Evolutionary conservation across 495 filamentous ascomycete species (phyloP).

Genomic region (Lophium mytilinum): DNA sequence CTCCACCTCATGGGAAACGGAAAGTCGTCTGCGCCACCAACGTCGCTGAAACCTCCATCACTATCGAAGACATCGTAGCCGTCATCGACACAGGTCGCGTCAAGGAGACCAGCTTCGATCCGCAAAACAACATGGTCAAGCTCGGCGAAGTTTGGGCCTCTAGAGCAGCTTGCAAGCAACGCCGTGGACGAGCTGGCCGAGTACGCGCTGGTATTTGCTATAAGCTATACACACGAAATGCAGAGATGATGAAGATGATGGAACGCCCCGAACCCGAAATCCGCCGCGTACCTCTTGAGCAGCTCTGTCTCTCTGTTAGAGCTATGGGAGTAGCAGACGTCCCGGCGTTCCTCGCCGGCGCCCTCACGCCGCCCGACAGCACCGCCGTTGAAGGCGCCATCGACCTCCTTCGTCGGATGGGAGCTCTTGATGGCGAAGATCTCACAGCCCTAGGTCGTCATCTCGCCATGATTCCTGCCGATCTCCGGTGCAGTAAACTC

Average conservation of each 20-base stretch:
- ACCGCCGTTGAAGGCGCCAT: slow-evolving; percentile 81
- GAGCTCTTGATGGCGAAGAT: slow-evolving; percentile 74
- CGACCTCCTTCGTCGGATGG: slow-evolving; percentile 68
- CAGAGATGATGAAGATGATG: slow-evolving; percentile 72
- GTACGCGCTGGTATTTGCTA: slow-evolving; percentile 88
- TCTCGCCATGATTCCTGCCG: slow-evolving; percentile 87
- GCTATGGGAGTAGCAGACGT: slow-evolving; percentile 88
- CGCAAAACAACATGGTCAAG: slow-evolving; percentile 86
- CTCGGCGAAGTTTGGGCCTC: slow-evolving; percentile 95
- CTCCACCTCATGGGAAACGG: slow-evolving; percentile 65
- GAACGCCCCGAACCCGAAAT: slow-evolving; percentile 91
- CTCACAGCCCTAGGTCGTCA: slow-evolving; percentile 87
- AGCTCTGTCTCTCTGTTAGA: slow-evolving; percentile 86
- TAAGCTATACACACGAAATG: slow-evolving; percentile 83
- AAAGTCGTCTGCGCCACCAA: slow-evolving; percentile 95
- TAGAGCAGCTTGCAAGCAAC: slow-evolving; percentile 87
- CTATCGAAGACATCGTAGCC: slow-evolving; percentile 92
- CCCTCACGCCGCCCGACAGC: slow-evolving; percentile 78
- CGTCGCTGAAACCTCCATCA: slow-evolving; percentile 96
- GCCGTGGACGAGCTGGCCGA: slow-evolving; percentile 89
- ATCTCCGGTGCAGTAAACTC: slow-evolving; percentile 85
- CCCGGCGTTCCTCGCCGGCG: slow-evolving; percentile 68
- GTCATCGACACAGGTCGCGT: slow-evolving; percentile 93
- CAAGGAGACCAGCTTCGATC: slow-evolving; percentile 92
- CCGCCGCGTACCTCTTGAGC: slow-evolving; percentile 83